Conservation (phyloP, 345 rosid species). For the Corchorus olitorius region DNA sequence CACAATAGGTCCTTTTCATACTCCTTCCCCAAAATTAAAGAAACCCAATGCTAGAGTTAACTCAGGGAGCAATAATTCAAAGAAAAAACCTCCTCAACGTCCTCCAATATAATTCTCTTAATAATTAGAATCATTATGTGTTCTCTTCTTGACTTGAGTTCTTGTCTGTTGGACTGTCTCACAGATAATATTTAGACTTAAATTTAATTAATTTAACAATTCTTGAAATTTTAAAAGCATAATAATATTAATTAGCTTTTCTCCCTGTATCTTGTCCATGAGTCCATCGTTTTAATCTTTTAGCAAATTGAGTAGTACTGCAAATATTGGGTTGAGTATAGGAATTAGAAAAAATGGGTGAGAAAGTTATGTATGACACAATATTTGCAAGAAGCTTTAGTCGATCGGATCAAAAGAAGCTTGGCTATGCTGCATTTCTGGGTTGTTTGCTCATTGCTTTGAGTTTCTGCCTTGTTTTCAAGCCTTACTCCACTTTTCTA, state of each 20-base stretch:
- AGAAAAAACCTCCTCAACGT: constrained; percentile 22
- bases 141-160: constrained; percentile 11
- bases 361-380: constrained; percentile 45
- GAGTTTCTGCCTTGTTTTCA: constrained; percentile 55
- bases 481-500: constrained; percentile 51
- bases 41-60: background rate
- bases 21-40: background rate
- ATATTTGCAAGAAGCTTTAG: constrained; percentile 76
- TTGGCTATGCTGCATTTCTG: constrained; percentile 62
- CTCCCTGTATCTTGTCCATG: background rate
- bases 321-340: background rate
- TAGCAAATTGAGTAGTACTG: no score
- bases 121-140: background rate
- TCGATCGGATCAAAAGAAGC: constrained; percentile 60
- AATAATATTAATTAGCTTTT: background rate
- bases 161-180: constrained; percentile 26
- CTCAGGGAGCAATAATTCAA: constrained; percentile 26
- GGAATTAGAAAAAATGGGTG: constrained; percentile 21
- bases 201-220: background rate
- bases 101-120: constrained; percentile 17
- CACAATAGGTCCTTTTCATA: constrained; percentile 31
- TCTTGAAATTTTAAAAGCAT: background rate
- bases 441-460: constrained; percentile 49
- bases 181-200: background rate
- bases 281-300: background rate